Conservation (phyloP, 768 basidiomycete species). For the Suillus sp. region DNA sequence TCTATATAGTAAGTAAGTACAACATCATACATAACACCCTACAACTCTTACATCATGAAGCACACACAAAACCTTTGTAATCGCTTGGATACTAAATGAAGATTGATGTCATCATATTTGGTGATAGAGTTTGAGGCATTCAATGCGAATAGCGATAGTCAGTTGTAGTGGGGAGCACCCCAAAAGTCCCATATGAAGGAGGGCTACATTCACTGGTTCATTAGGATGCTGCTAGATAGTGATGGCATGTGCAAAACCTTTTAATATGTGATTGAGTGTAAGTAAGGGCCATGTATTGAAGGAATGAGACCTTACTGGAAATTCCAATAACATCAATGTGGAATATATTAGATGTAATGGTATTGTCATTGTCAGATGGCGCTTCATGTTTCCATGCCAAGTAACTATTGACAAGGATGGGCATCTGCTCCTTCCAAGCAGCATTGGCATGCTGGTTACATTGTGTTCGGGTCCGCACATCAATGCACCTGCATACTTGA, state of each 20-base stretch:
- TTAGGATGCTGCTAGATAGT: background rate
- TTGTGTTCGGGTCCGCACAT: background rate
- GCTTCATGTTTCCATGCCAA: background rate
- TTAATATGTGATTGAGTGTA: background rate
- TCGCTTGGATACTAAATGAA: slow-evolving; percentile 4
- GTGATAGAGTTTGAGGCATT: background rate
- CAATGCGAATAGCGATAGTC: background rate
- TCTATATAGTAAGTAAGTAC: background rate
- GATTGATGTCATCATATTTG: background rate
- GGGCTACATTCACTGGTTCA: background rate
- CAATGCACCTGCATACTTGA: background rate
- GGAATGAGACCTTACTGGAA: background rate
- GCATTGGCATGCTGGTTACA: background rate
- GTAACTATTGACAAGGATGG: background rate
- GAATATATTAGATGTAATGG: background rate
- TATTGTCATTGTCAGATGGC: too few species aligned
- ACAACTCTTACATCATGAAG: slow-evolving; percentile 5
- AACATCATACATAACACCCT: background rate
- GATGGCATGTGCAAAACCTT: background rate
- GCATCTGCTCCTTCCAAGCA: slow-evolving; percentile 4
- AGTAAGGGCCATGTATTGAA: background rate
- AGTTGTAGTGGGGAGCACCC: background rate
- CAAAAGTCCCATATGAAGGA: background rate
- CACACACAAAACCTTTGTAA: background rate
- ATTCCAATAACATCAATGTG: background rate